Base-by-base conservation (phyloP, 495 filamentous ascomycete species). In the Immersiella caudata region DNA sequence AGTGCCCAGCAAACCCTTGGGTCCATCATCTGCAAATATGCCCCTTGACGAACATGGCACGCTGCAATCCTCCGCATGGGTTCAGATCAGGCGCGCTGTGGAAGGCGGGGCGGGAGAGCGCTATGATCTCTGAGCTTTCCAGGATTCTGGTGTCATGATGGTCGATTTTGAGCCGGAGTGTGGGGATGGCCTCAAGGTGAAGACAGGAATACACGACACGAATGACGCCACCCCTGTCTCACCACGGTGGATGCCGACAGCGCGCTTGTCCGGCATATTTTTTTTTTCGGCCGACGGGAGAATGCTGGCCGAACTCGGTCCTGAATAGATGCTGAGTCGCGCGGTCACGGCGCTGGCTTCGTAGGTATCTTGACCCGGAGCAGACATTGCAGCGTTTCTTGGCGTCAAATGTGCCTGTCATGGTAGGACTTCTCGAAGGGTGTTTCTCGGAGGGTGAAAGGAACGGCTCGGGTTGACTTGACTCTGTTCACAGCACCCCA, bases 161-260 rank as follows among this genome's bases (percentile, higher is more conserved):
- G 29, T 33, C 29, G 29, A 8, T 33, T 3, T 8, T 8, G 8
- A 4, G 29, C 29, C 29, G 8, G 29, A 33, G 29, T 36, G 26
- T 33, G 55, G 57, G 21, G 27, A 14, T 11, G 26, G 27, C 21
- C 16, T 33, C 27, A 0, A 46, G 40, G 5, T 33, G 57, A 59
- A 25, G 57, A 11, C 14, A 59, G 56, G 26, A 33, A 20, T 20
- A 33, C 57, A 25, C 27, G 12, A 33, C 27, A 6, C 27, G 14
- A 27, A 33, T 59, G 26, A 36, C 57, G 21, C 57, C 27, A 59
- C 56, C 56, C 57, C 27, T n/a, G 57, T 59, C 57, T 59, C 57
- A 21, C 0, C 14, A 18, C 27, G 6, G 57, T 59, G 57, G 57
- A 36, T 59, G 40, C 14, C 40, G 16, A 46, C 40, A 2, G 40